A percentile compares a stretch with the other conserved stretches of the same genome.
Conservation (phyloP, 2,329 filamentous ascomycete genomes). For the Pseudofabraea citricarpa region DNA sequence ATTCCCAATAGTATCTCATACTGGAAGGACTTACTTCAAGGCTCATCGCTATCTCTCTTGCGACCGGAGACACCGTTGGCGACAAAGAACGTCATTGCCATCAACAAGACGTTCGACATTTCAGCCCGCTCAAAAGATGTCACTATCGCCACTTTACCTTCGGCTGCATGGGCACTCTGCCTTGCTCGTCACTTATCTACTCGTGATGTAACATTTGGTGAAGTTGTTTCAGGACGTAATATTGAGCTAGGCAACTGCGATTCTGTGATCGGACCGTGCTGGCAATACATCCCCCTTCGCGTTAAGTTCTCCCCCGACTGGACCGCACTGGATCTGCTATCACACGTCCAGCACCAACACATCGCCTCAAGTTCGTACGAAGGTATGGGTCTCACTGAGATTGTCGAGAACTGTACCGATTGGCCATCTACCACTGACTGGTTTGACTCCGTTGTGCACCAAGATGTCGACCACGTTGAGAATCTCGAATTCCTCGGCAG, state of each 20-base stretch:
- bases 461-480: constrained; percentile 38
- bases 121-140: not conserved
- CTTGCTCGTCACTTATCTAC: not conserved
- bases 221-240: not conserved
- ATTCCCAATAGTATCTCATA: not conserved
- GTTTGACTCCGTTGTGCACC: not conserved
- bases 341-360: not conserved
- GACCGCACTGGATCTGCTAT: not conserved
- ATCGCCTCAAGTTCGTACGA: not conserved
- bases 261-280: not conserved
- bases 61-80: not conserved
- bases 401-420: not conserved
- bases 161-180: not conserved
- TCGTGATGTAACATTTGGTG: not conserved
- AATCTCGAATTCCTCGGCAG: constrained; percentile 39
- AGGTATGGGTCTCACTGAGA: not conserved
- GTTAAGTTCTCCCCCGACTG: not conserved
- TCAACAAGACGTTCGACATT: not conserved
- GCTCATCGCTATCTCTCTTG: not conserved
- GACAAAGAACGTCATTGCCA: not conserved
- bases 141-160: not conserved
- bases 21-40: not conserved
- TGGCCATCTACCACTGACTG: not conserved
- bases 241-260: not conserved
- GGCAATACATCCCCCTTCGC: not conserved